Percentiles rank a stretch among this genome's conserved stretches.
phyloP scores from a whole-genome alignment of 495 filamentous ascomycete genomes.

The Penicillium malachiteum region DNA sequence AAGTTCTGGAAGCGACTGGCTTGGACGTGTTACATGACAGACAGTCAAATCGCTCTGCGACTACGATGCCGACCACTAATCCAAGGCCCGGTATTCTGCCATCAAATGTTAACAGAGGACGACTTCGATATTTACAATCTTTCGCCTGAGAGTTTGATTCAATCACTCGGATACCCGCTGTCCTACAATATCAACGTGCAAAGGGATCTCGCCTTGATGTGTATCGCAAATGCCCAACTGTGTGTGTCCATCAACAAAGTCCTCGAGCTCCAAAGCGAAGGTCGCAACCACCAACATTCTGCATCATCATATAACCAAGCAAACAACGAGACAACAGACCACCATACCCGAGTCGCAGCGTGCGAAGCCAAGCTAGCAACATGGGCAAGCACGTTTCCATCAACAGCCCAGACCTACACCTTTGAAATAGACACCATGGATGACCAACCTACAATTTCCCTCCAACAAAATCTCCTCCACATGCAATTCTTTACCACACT shows the following conservation, averaged over 20 bases:
- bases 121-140: conserved; percentile 12
- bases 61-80: conserved; percentile 16
- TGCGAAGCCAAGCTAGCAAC: conserved; percentile 13
- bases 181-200: conserved; percentile 6
- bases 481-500: conserved; percentile 21
- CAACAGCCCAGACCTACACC: conserved; percentile 7
- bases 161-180: not conserved
- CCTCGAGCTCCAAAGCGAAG: conserved; percentile 17
- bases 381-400: conserved; percentile 17
- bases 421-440: not conserved
- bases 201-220: conserved; percentile 10
- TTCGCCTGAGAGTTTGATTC: not conserved
- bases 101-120: conserved; percentile 9
- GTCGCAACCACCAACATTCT: not conserved
- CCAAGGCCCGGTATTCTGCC: conserved; percentile 7
- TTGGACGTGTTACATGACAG: conserved; percentile 23
- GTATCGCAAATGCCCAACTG: conserved; percentile 13
- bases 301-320: not conserved
- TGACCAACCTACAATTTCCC: conserved; percentile 6
- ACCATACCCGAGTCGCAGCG: not conserved
- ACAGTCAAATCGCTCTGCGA: conserved; percentile 16
- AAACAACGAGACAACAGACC: not conserved
- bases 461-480: conserved; percentile 20
- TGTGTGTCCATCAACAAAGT: conserved; percentile 17
- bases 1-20: conserved; percentile 19